Base-by-base conservation (phyloP, 2,329 filamentous ascomycete species). In the Trichoderma polysporum region DNA sequence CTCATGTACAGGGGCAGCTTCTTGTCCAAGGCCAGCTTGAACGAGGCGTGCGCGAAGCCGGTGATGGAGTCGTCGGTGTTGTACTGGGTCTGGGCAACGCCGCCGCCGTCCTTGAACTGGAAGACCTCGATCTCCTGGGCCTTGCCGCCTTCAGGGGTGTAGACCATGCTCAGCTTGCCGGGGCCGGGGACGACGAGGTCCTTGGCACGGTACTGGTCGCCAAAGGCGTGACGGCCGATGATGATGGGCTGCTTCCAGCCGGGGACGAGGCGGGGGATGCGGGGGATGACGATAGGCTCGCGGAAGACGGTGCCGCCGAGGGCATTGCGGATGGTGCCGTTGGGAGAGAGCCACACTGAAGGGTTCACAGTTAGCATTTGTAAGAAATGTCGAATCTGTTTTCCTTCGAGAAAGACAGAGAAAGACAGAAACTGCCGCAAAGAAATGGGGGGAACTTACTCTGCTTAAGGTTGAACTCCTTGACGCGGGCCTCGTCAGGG, bases 201-300 rank as follows among this genome's bases (percentile, higher is more conserved):
- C 83, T 96, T 97, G 74, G 95, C 95, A 70, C 94, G 91, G 86
- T 99, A 99, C 84, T 99, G 95, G 84, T 98, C 95, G 77, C 95
- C 95, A 77, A 97, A 97, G 71, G 95, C 95, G 82, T 99, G 95
- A 80, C 95, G 93, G 74, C 95, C 95, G 79, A 99, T 98, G 79
- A 98, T 95, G 82, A 99, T 99, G 79, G 95, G 93, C 84, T 97
- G 94, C 86, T 96, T 94, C 95, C 95, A 99, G 81, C 94, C 93
- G 56, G 93, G 93, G 61, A 99, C 93, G 67, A 99, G 89, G 75
- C 94, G 91, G 68, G 95, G 95, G 71, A 99, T 93, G 76, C 90
- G 88, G 73, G 91, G 91, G 75, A 99, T 98, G 77, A 99, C 93
- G 75, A 99, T 99, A 74, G 95, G 95, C 83, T 97, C 95, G 80